phyloP scores from a whole-genome alignment of 2,329 filamentous ascomycete genomes.

The Emericellopsis cladophorae region DNA sequence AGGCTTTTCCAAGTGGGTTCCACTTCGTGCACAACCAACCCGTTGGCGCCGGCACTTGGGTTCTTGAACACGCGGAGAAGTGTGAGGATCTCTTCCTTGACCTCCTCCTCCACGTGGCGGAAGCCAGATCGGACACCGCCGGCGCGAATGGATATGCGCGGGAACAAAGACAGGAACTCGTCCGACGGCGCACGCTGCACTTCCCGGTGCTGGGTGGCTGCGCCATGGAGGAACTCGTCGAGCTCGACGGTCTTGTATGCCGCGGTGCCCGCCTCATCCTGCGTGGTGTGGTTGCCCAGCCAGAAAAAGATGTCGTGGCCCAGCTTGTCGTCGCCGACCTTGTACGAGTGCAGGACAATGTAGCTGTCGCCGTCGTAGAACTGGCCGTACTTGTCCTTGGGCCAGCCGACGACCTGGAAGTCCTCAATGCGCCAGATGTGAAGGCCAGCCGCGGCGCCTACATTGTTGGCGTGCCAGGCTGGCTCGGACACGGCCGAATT shows the following conservation, averaged over 20 bases:
- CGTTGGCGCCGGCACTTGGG: slow-evolving; percentile 28
- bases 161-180: slow-evolving; percentile 48
- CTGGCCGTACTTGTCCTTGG: slow-evolving; percentile 39
- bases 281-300: slow-evolving; percentile 51
- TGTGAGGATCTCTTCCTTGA: slow-evolving; percentile 28
- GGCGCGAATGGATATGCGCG: slow-evolving; percentile 42
- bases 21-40: slow-evolving; percentile 51
- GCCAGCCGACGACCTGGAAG: slow-evolving; percentile 52
- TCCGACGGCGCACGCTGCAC: slow-evolving; percentile 45
- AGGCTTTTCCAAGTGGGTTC: slow-evolving; percentile 47
- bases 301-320: slow-evolving; percentile 59
- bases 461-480: slow-evolving; percentile 48
- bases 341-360: slow-evolving; percentile 49
- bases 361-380: slow-evolving; percentile 60
- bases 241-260: slow-evolving; percentile 62
- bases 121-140: slow-evolving; percentile 53
- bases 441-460: slow-evolving; percentile 41
- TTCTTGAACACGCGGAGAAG: slow-evolving; percentile 53
- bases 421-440: slow-evolving; percentile 55
- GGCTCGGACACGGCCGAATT: slow-evolving; percentile 52
- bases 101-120: slow-evolving; percentile 42
- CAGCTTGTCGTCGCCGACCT: slow-evolving; percentile 34
- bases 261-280: slow-evolving; percentile 56
- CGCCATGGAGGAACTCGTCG: slow-evolving; percentile 51
- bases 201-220: slow-evolving; percentile 53